Base-by-base conservation (phyloP, 2,329 filamentous ascomycete genomes). In the Diaporthe sp. region DNA sequence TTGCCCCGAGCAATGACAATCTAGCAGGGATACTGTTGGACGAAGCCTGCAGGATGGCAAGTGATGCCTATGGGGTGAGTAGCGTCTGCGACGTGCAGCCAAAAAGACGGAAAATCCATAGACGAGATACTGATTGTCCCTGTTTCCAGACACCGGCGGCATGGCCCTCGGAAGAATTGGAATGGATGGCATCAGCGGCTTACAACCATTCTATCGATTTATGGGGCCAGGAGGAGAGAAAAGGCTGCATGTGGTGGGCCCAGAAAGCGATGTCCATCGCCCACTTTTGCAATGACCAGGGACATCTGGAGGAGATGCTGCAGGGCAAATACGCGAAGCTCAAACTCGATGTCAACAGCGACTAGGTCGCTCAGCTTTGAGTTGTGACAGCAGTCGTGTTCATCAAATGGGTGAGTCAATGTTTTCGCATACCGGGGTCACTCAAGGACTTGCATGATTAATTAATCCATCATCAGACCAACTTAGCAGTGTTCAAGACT, bases 121-220 rank as follows among this genome's bases (percentile, higher is more conserved):
- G 12, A 3, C 8, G 7, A 19, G 37, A 39, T 37, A 10, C 62
- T 75, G 22, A 75, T 37, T 31, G 12, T n/a, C n/a, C 37, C 13
- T 28, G 25, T 5, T 19, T 17, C 51, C 42, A 76, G 75, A 75
- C 73, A 31, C 61, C 75, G 19, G 73, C 70, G 22, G 68, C 84
- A 1, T 94, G 94, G 80, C 94, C 94, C 0, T 79, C 85, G 0
- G 88, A 90, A 4, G 94, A 97, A 80, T 84, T 96, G 1, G 92
- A 95, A 79, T 97, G 94, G 93, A 88, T 97, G n/a, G 90, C 91
- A 0, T 90, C 90, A 1, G 91, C 88, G 8, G 85, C 90, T 0
- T 95, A 94, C 82, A 96, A 96, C 78, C 91, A 92, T 76, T 92
- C 90, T 0, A 86, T 95, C 7, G 93, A 95, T 79, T 87, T 90